These are phyloP conservation scores for Monilinia aucupariae DNA, from an alignment of 2,329 filamentous ascomycete genomes.

Conservation along the genomic window DNA sequence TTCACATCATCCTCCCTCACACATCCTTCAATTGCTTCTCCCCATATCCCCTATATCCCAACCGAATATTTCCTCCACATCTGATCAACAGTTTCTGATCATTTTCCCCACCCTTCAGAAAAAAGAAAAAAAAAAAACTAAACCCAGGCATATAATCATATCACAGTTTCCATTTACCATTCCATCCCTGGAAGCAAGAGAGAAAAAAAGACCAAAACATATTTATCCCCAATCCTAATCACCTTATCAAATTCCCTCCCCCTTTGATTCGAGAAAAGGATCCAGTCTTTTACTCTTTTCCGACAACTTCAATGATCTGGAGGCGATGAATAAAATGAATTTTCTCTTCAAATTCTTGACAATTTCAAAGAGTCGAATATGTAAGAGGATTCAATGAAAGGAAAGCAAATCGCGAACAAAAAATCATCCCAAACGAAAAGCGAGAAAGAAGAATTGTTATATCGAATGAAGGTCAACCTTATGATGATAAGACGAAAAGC, in stretches of 20 bases:
- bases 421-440: background rate
- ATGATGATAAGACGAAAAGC: background rate
- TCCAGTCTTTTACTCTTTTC: background rate
- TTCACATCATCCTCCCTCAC: background rate
- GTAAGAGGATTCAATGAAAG: background rate
- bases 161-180: constrained; percentile 14
- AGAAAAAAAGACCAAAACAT: constrained; percentile 3
- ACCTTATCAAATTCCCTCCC: background rate
- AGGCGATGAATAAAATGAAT: too few species aligned
- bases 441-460: background rate
- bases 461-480: constrained; percentile 8
- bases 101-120: background rate
- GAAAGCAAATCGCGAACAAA: background rate
- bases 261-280: background rate
- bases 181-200: background rate
- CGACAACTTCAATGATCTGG: background rate
- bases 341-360: background rate
- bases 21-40: background rate
- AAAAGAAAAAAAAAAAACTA: background rate
- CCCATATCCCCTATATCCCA: too few species aligned
- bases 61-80: too few species aligned
- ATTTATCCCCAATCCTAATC: constrained; percentile 3
- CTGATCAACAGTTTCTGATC: constrained; percentile 12
- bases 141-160: constrained; percentile 17
- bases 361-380: background rate